Conservation (phyloP, 306 rosid species). For the Citrullus colocynthis region DNA sequence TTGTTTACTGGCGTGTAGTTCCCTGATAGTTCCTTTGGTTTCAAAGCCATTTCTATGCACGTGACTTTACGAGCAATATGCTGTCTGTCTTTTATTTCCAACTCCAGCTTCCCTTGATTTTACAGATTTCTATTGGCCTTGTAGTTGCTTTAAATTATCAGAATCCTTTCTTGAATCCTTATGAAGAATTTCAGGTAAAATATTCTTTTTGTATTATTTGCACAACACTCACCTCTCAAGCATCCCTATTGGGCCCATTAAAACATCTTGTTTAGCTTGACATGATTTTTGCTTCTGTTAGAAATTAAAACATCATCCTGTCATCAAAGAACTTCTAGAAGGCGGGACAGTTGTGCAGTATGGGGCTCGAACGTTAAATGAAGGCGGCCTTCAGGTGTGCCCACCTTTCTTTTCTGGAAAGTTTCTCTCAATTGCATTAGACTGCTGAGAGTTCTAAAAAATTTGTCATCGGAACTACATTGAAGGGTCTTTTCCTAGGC, state of each 20-base stretch:
- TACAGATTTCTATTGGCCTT: constrained; percentile 76
- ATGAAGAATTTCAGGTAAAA: constrained; percentile 90
- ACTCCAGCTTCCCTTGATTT: constrained; percentile 1
- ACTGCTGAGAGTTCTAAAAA: neutral
- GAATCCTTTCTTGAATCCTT: constrained; percentile 73
- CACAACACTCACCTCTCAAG: neutral
- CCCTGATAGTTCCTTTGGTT: neutral
- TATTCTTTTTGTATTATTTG: neutral
- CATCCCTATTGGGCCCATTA: neutral
- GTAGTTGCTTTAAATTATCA: constrained; percentile 86
- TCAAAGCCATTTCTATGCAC: neutral
- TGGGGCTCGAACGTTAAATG: constrained; percentile 94
- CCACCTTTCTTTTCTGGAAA: neutral
- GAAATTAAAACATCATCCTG: constrained; percentile 90
- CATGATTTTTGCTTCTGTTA: constrained; percentile 12
- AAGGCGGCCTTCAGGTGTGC: constrained; percentile 92
- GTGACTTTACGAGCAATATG: neutral
- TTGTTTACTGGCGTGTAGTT: neutral
- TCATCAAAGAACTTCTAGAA: constrained; percentile 59
- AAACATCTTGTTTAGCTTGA: neutral
- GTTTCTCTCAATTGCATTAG: neutral
- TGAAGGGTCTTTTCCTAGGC: neutral
- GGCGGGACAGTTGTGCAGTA: constrained; percentile 86
- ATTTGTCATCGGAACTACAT: neutral
- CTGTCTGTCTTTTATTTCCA: neutral